Evolutionary conservation across 768 basidiomycete genomes (phyloP).

Genomic region (Boletus sp.): DNA sequence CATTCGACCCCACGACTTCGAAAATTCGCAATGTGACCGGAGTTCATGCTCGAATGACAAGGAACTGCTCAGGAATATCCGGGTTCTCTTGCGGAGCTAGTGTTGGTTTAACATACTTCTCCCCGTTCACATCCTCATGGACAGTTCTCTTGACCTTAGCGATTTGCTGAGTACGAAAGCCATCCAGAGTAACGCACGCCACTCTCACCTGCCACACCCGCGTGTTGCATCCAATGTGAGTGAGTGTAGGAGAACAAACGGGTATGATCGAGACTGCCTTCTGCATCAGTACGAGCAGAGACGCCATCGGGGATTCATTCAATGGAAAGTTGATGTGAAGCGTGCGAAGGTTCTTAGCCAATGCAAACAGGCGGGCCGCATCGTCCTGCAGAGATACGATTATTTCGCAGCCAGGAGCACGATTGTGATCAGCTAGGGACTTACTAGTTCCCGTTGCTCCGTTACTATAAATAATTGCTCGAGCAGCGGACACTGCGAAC

Average conservation of each 20-base stretch:
- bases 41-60: constrained; percentile 49
- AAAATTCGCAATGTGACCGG: neutral
- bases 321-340: constrained; percentile 59
- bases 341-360: constrained; percentile 46
- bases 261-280: constrained; percentile 45
- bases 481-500: constrained; percentile 48
- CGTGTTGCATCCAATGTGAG: constrained; percentile 65
- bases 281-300: constrained; percentile 19
- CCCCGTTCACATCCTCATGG: constrained; percentile 36
- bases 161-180: constrained; percentile 1
- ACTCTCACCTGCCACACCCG: constrained; percentile 64
- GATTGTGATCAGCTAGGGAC: neutral
- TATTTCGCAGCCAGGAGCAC: neutral
- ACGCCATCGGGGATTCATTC: constrained; percentile 16
- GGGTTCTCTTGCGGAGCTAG: constrained; percentile 58
- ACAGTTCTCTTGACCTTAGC: constrained; percentile 47
- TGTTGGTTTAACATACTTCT: constrained; percentile 33
- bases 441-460: constrained; percentile 45
- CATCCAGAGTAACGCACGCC: neutral
- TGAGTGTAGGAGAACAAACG: constrained; percentile 49
- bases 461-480: constrained; percentile 64
- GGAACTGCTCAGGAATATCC: constrained; percentile 69
- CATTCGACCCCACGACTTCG: neutral
- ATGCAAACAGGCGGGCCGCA: constrained; percentile 35
- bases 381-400: constrained; percentile 13